phyloP scores from a whole-genome alignment of 257 asterid species.

The Echites panduratus region DNA sequence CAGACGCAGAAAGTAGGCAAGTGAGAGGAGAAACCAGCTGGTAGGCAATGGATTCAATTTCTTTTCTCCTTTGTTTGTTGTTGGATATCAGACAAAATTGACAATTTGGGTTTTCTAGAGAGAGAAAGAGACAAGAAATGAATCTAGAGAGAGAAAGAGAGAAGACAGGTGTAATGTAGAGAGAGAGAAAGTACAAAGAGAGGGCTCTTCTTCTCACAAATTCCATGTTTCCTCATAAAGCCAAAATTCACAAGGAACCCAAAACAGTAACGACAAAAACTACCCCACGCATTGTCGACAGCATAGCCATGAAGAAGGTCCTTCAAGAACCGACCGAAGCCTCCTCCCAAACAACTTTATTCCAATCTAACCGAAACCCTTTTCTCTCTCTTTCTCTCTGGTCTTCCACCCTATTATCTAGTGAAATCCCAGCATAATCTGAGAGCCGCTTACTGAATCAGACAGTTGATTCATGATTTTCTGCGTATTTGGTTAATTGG shows the following conservation, averaged over 20 bases:
- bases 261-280: constrained; percentile 32
- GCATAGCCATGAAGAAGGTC: constrained; percentile 38
- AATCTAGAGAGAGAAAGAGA: constrained; percentile 9
- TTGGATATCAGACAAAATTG: not conserved
- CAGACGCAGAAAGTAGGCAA: too few relatives aligned
- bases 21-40: too few relatives aligned
- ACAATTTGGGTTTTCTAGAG: constrained; percentile 10
- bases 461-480: too few relatives aligned
- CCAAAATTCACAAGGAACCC: constrained; percentile 45
- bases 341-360: constrained; percentile 2
- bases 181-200: not conserved
- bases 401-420: not conserved
- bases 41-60: too few relatives aligned
- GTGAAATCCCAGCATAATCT: not conserved
- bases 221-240: constrained; percentile 53
- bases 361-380: not conserved
- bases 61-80: not conserved
- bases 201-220: constrained; percentile 71
- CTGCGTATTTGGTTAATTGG: constrained; percentile 26
- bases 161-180: constrained; percentile 11
- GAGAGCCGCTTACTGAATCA: not conserved
- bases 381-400: not conserved
- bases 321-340: constrained; percentile 19
- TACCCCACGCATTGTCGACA: constrained; percentile 51
- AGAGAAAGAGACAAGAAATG: constrained; percentile 16